Evolutionary conservation across 2,329 filamentous ascomycete species (phyloP), one percentile per base, ranked within the genome.

Genomic region (Hypoxylon sp.): DNA sequence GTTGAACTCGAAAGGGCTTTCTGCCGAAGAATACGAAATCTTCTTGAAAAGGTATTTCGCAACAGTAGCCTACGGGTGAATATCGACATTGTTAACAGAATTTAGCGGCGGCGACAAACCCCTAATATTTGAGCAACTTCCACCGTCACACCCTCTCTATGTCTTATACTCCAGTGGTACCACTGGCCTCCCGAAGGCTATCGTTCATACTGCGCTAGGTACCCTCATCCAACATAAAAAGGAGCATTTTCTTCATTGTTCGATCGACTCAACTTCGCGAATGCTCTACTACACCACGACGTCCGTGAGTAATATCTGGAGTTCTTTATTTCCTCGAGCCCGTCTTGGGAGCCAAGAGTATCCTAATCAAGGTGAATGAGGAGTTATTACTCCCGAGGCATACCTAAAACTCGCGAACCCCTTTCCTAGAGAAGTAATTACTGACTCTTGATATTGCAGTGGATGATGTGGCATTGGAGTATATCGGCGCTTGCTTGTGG

Each of bases 381-480:
- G n/a, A n/a, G n/a, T n/a, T n/a, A n/a, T n/a, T n/a, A n/a, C n/a
- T n/a, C n/a, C n/a, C n/a, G n/a, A n/a, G n/a, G n/a, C n/a, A n/a
- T n/a, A n/a, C n/a, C n/a, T n/a, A n/a, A n/a, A n/a, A n/a, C n/a
- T n/a, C n/a, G n/a, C n/a, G n/a, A n/a, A n/a, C n/a, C n/a, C n/a
- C n/a, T n/a, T n/a, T n/a, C n/a, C n/a, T n/a, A n/a, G n/a, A n/a
- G n/a, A n/a, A n/a, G n/a, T n/a, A n/a, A n/a, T n/a, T n/a, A n/a
- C n/a, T n/a, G n/a, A n/a, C n/a, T n/a, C n/a, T n/a, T n/a, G n/a
- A n/a, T n/a, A n/a, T n/a, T n/a, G n/a, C n/a, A n/a, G n/a, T 98
- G 94, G 96, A 98, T 99, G 94, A 98, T 98, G 95, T 98, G 94
- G 94, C 95, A 98, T 79, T 98, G 95, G 94, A 90, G 94, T 43